Evolutionary conservation across 2,329 filamentous ascomycete genomes (phyloP), one percentile per base, ranked within the genome.

Genomic region (Botrytis byssoidea): DNA sequence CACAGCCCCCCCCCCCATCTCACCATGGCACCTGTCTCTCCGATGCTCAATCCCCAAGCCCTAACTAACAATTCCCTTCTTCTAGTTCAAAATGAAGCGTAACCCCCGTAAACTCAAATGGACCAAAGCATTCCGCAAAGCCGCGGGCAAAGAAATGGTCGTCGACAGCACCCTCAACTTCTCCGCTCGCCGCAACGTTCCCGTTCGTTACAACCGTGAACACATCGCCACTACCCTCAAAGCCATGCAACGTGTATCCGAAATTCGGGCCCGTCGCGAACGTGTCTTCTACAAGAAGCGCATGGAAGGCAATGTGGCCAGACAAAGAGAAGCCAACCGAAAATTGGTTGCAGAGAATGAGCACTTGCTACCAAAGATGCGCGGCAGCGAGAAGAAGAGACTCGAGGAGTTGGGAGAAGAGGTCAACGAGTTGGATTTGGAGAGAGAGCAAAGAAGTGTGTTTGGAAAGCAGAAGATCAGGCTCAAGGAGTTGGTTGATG

Each of bases 31-130:
- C 22, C 32, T 14, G 60, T 42, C n/a, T 63, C 57, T 60, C 48
- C 12, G 25, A 35, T 44, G 46, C 32, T 51, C 48, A 10, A 48
- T 20, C 18, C 4, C 7, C 9, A 37, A 55, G 51, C 20, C 20
- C 20, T 35, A 55, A 29, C 35, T 42, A 32, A 57, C 25, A 22
- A 7, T 29, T 22, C n/a, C 46, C 18, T 14, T 29, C 37, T 59
- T 32, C 29, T 22, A 90, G 87, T 97, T 97, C 89, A 96, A 97
- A 85, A 97, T 97, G 93, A 97, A 97, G 92, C 91, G 96, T 78
- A 98, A 98, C 85, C 95, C 95, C 51, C 91, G 95, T 83, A 97
- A 98, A 84, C 89, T 98, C 79, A 96, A 94, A 84, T 98, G 95
- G 96, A 98, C 95, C 76, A 97, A 98, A 87, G 91, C 93, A 70